These are phyloP conservation scores for Mycena latifolia DNA, from an alignment of 768 basidiomycete genomes.

Conservation along the genomic window DNA sequence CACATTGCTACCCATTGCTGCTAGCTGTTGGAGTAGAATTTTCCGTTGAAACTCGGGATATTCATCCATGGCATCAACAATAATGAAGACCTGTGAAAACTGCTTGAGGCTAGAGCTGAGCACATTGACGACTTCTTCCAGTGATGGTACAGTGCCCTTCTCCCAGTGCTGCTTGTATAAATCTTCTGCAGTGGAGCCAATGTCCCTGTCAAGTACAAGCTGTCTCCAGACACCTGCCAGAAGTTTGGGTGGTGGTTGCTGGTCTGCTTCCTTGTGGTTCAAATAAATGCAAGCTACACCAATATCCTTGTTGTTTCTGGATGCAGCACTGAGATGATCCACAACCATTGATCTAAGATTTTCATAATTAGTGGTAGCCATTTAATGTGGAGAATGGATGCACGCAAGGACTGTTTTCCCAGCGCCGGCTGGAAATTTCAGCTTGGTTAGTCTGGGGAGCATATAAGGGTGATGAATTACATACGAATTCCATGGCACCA, in stretches of 20 bases:
- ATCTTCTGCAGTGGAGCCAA: not conserved
- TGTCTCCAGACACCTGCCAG: too few species aligned
- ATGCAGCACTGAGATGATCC: conserved; percentile 8
- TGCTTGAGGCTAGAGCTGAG: conserved; percentile 1
- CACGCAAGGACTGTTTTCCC: too few species aligned
- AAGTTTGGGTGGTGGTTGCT: too few species aligned
- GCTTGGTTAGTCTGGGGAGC: too few species aligned
- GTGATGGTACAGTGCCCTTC: conserved; percentile 6
- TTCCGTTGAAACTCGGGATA: not conserved
- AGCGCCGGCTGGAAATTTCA: too few species aligned
- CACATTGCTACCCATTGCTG: conserved; percentile 1
- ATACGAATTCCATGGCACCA: too few species aligned
- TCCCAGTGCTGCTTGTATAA: not conserved
- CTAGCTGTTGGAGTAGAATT: not conserved
- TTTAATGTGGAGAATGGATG: not conserved
- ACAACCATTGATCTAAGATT: conserved; percentile 8
- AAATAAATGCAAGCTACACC: conserved; percentile 1
- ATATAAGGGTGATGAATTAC: too few species aligned
- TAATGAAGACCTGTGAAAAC: conserved; percentile 8
- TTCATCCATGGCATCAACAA: conserved; percentile 2
- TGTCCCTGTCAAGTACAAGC: not conserved
- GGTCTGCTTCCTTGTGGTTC: too few species aligned
- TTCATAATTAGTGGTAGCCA: not conserved
- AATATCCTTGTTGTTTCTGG: not conserved
- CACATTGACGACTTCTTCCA: not conserved